A percentile compares a stretch with the other conserved stretches of the same genome.
Conservation (phyloP, 768 basidiomycete species). For the Hygrocybe punicea region DNA sequence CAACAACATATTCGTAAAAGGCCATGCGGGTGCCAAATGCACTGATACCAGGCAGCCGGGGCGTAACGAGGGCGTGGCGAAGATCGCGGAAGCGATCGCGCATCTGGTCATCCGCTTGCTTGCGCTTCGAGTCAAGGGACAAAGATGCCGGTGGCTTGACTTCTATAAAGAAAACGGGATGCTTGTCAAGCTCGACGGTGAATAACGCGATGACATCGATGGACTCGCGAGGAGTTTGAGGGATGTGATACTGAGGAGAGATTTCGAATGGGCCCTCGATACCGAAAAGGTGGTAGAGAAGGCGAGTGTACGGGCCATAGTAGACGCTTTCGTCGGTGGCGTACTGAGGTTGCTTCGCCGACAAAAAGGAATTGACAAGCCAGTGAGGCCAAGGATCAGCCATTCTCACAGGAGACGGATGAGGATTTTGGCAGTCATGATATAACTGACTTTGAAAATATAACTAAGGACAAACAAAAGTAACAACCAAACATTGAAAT, state of each 20-base stretch:
- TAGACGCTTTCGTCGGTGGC: conserved; percentile 12
- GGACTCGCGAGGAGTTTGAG: background rate
- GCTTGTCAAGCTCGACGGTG: conserved; percentile 8
- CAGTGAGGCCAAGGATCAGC: too few species aligned
- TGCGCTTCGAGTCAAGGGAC: conserved; percentile 11
- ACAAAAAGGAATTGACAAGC: too few species aligned
- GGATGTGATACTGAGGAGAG: conserved; percentile 11
- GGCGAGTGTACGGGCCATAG: conserved; percentile 21
- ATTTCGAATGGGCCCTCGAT: conserved; percentile 10
- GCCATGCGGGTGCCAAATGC: conserved; percentile 16
- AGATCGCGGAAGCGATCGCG: conserved; percentile 14
- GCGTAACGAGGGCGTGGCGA: conserved; percentile 4
- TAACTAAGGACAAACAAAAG: too few species aligned
- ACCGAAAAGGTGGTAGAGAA: conserved; percentile 18
- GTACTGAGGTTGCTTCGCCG: too few species aligned
- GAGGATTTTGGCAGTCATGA: too few species aligned
- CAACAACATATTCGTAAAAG: conserved; percentile 15
- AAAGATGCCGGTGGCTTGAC: conserved; percentile 13
- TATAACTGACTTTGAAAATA: too few species aligned
- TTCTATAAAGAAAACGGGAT: conserved; percentile 17
- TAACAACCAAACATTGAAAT: too few species aligned
- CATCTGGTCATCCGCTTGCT: conserved; percentile 17
- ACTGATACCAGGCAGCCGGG: conserved; percentile 12
- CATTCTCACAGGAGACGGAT: too few species aligned
- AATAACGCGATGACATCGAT: conserved; percentile 7